Conservation (phyloP, 768 basidiomycete genomes). For the Termitomyces sp. region DNA sequence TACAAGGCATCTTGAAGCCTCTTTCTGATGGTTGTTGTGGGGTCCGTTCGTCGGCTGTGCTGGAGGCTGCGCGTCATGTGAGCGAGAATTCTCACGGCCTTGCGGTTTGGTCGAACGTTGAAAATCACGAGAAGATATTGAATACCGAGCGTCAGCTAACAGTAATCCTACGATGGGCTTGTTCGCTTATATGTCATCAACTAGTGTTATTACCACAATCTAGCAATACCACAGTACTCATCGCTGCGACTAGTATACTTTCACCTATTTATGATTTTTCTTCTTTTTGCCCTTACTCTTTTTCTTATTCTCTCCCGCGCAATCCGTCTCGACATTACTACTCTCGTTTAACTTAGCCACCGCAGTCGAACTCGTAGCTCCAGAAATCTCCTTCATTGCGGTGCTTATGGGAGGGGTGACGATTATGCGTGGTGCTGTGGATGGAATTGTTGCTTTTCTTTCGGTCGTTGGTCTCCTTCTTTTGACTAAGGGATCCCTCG, state of each 20-base stretch:
- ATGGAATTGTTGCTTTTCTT: neutral
- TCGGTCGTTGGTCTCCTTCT: neutral
- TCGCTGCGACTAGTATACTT: neutral
- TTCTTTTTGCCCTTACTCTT: neutral
- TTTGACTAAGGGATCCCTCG: neutral
- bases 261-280: neutral
- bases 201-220: no score
- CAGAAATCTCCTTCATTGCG: neutral
- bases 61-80: neutral
- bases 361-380: neutral
- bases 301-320: neutral
- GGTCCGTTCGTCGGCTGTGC: neutral
- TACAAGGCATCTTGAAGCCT: neutral
- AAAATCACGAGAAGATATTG: neutral
- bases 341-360: neutral
- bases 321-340: neutral
- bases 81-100: neutral
- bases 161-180: no score
- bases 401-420: neutral
- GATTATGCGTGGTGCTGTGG: neutral
- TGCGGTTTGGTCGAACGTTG: neutral
- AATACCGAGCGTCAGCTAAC: no score
- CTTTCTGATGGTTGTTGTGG: neutral
- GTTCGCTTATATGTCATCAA: no score
- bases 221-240: no score